phyloP scores from a whole-genome alignment of 805 yeast species.

The Hanseniaspora valbyensis region DNA sequence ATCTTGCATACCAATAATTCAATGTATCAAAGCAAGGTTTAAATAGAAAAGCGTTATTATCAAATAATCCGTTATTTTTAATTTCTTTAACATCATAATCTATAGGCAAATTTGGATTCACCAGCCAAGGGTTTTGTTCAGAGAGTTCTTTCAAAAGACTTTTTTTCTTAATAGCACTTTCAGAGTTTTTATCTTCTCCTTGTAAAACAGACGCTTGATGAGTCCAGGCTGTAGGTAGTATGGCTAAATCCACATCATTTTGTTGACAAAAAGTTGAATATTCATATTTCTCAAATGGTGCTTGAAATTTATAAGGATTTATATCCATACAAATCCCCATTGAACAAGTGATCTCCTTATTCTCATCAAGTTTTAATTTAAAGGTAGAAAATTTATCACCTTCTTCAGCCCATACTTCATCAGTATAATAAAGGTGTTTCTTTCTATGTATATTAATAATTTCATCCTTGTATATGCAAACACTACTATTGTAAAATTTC shows the following conservation, averaged over 20 bases:
- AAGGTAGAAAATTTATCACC: background rate
- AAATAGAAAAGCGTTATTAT: constrained; percentile 2
- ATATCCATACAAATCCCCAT: constrained; percentile 93
- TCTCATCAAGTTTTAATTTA: background rate
- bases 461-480: constrained; percentile 6
- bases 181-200: constrained; percentile 3
- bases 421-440: constrained; percentile 8
- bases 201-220: constrained; percentile 36
- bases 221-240: constrained; percentile 86
- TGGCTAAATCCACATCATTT: constrained; percentile 42
- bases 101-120: background rate
- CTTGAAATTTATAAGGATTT: constrained; percentile 72
- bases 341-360: constrained; percentile 27
- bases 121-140: background rate
- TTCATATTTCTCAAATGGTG: constrained; percentile 68
- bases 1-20: constrained; percentile 11
- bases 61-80: background rate
- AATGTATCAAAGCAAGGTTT: background rate
- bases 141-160: background rate
- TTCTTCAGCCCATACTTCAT: constrained; percentile 9
- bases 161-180: background rate
- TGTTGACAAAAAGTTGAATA: constrained; percentile 45
- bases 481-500: constrained; percentile 8
- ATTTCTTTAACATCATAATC: background rate
- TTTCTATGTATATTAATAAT: constrained; percentile 5